phyloP scores from a whole-genome alignment of 768 basidiomycete species.

The Rhodotorula paludigena region DNA sequence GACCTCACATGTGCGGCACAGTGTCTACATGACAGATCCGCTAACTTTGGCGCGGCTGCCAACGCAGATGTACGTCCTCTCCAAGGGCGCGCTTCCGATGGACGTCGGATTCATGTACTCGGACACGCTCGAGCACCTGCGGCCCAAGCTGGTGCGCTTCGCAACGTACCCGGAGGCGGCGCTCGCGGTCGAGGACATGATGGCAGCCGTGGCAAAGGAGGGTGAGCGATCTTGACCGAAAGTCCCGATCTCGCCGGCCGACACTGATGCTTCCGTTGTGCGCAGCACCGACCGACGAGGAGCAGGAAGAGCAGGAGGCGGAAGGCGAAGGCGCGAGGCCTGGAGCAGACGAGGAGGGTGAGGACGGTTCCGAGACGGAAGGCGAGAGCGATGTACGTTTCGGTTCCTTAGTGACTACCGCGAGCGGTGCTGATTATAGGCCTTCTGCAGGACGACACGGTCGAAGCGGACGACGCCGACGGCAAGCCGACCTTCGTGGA shows the following conservation, averaged over 20 bases:
- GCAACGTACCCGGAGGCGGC: slow-evolving; percentile 84
- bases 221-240: not conserved
- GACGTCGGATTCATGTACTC: slow-evolving; percentile 96
- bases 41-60: no score
- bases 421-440: not conserved
- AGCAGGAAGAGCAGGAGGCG: slow-evolving; percentile 26
- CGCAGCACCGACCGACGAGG: slow-evolving; percentile 36
- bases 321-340: slow-evolving; percentile 24
- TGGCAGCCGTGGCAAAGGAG: slow-evolving; percentile 51
- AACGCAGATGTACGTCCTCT: slow-evolving; percentile 68
- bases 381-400: slow-evolving; percentile 27
- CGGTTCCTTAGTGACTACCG: not conserved
- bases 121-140: slow-evolving; percentile 90
- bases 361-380: slow-evolving; percentile 19
- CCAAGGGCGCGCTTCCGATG: slow-evolving; percentile 82
- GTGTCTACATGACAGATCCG: no score
- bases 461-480: slow-evolving; percentile 54
- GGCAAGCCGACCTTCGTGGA: slow-evolving; percentile 40
- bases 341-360: slow-evolving; percentile 29
- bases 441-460: slow-evolving; percentile 11
- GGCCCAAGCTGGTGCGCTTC: slow-evolving; percentile 67
- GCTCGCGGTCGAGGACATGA: slow-evolving; percentile 80
- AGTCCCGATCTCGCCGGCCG: no score
- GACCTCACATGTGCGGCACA: no score
- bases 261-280: not conserved